Conservation (phyloP, 116 monocot species). For the Phalaenopsis hybrid region DNA sequence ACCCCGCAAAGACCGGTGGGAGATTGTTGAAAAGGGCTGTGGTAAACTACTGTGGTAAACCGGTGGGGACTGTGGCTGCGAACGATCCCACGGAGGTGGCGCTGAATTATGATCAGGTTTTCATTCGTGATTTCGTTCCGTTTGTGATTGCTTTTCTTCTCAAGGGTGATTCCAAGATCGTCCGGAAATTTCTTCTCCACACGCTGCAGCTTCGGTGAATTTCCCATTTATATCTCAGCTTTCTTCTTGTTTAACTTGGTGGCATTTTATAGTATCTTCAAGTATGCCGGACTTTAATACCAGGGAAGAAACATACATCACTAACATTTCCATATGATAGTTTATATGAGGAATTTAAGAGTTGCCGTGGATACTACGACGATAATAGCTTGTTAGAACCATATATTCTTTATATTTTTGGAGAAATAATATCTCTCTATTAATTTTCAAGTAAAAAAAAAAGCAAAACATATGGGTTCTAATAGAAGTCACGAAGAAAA, state of each 20-base stretch:
- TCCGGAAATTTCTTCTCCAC: slow-evolving; percentile 83
- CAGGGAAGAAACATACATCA: neutral
- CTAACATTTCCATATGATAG: neutral
- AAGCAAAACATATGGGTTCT: neutral
- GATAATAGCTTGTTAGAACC: neutral
- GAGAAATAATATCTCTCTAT: neutral
- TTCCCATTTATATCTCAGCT: neutral
- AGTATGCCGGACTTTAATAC: neutral
- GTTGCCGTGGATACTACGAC: neutral
- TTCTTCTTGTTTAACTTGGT: neutral
- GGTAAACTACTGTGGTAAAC: slow-evolving; percentile 29
- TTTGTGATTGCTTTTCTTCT: slow-evolving; percentile 78
- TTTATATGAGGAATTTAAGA: neutral
- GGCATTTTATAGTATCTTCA: neutral
- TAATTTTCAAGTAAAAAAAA: neutral
- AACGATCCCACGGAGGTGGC: slow-evolving; percentile 21
- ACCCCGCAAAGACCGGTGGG: neutral
- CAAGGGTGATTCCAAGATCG: slow-evolving; percentile 76
- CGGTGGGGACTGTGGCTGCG: slow-evolving; percentile 44
- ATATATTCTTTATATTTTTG: neutral
- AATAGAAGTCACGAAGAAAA: neutral
- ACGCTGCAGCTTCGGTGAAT: slow-evolving; percentile 87
- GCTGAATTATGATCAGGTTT: slow-evolving; percentile 70
- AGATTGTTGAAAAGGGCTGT: slow-evolving; percentile 20
- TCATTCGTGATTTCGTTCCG: slow-evolving; percentile 89